Conservation (phyloP, 495 filamentous ascomycete genomes). For the Daldinia decipiens region DNA sequence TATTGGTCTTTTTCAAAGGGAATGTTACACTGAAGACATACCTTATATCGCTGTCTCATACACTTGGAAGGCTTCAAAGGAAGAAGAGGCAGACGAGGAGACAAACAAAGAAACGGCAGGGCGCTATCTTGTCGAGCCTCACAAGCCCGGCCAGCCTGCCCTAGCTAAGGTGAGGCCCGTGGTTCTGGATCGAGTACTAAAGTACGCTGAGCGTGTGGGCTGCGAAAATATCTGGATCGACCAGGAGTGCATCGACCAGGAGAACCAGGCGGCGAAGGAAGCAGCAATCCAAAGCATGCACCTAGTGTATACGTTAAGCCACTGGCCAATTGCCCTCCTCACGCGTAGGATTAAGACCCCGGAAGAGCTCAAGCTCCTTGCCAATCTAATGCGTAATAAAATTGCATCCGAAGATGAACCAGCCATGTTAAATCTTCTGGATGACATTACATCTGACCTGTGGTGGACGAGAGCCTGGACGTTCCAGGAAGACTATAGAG, state of each 20-base stretch:
- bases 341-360: slow-evolving; percentile 38
- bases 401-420: slow-evolving; percentile 35
- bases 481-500: slow-evolving; percentile 50
- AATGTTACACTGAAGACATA: too few species aligned
- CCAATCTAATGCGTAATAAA: slow-evolving; percentile 32
- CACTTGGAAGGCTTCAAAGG: slow-evolving; percentile 42
- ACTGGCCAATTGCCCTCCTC: slow-evolving; percentile 48
- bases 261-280: slow-evolving; percentile 48
- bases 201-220: slow-evolving; percentile 38
- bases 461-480: slow-evolving; percentile 52
- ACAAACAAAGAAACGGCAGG: slow-evolving; percentile 13
- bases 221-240: slow-evolving; percentile 56
- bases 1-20: too few species aligned
- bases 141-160: slow-evolving; percentile 35
- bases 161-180: slow-evolving; percentile 42
- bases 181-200: slow-evolving; percentile 42
- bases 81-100: slow-evolving; percentile 34
- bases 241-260: slow-evolving; percentile 55
- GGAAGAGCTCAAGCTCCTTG: slow-evolving; percentile 44
- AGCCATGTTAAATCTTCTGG: slow-evolving; percentile 40
- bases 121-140: slow-evolving; percentile 40
- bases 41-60: slow-evolving; percentile 50
- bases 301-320: slow-evolving; percentile 50
- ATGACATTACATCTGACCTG: slow-evolving; percentile 43
- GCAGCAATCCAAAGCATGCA: slow-evolving; percentile 56